Evolutionary conservation across 1,139 yeast species (phyloP), one percentile per base, ranked within the genome.

Genomic region (Pneumocystis oryctolagi): DNA sequence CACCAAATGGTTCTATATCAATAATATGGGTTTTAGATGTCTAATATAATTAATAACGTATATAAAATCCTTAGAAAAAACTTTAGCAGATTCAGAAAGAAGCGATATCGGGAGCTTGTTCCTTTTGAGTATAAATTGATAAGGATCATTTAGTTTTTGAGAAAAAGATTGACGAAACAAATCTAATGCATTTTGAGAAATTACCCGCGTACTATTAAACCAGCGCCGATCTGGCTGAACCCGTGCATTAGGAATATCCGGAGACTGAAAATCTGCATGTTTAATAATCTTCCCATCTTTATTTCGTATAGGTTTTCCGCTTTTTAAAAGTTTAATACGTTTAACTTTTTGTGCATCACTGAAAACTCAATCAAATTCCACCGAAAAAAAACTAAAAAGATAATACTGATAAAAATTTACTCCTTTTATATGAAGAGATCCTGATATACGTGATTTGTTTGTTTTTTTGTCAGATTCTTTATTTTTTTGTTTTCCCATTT

Each of bases 161-260:
- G 95, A 95, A 78, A 92, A 80, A 6, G 97, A 97, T 70, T 89
- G 94, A 74, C 98, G 81, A 76, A 92, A 92, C 76, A 92, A 97
- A 58, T 87, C 79, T 71, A 92, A 78, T 0, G 98, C 96, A 77
- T 94, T 97, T 73, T 92, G 98, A 1, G 97, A 92, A 71, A 92
- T 92, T 59, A 92, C 98, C 71, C 98, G 82, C 34, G 98, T 89
- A 75, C 89, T 92, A 62, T 97, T 97, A 73, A 92, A 94, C 98
- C 98, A 92, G 71, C 92, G 83, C 73, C 96, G 82, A 74, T 92
- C 90, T 4, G 98, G 98, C 72, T 89, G 96, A 60, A 92, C 95
- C 68, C 98, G 80, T 0, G 97, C 98, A 67, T 80, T 83, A 25
- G 97, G 97, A 40, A 88, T 80, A 68, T 89, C 94, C 2, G 89